Conservation (phyloP, 2,329 filamentous ascomycete species). For the Aspergillus eucalypticola region DNA sequence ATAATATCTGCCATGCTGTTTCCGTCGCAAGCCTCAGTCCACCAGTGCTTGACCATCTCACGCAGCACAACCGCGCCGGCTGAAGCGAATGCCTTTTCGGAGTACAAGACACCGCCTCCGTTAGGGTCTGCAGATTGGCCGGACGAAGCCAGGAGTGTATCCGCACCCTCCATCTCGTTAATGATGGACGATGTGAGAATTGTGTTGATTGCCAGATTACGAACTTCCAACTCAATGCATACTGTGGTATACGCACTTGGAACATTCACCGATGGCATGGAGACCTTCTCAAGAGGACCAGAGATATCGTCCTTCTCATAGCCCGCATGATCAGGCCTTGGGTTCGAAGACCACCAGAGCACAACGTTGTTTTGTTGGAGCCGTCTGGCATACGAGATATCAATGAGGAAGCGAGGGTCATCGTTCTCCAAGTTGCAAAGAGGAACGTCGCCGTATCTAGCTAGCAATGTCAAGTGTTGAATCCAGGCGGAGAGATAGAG, state of each 20-base stretch:
- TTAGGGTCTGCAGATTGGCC: slow-evolving; percentile 61
- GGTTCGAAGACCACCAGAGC: slow-evolving; percentile 90
- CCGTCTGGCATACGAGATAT: slow-evolving; percentile 88
- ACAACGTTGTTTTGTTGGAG: slow-evolving; percentile 90
- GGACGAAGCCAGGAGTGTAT: slow-evolving; percentile 81
- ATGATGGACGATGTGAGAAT: slow-evolving; percentile 94
- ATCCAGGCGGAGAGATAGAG: slow-evolving; percentile 93
- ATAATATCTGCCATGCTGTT: slow-evolving; percentile 96
- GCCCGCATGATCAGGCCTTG: slow-evolving; percentile 90
- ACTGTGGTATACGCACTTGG: slow-evolving; percentile 93
- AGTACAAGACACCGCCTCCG: slow-evolving; percentile 70
- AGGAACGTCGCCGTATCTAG: slow-evolving; percentile 89
- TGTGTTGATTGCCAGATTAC: slow-evolving; percentile 96
- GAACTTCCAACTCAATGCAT: slow-evolving; percentile 90
- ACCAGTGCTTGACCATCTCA: slow-evolving; percentile 99
- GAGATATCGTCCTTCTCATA: slow-evolving; percentile 91
- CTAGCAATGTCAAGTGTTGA: slow-evolving; percentile 79
- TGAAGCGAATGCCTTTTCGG: slow-evolving; percentile 89
- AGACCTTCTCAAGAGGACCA: slow-evolving; percentile 77
- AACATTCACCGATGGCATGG: slow-evolving; percentile 91
- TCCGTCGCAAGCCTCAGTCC: slow-evolving; percentile 86
- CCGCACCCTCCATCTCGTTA: slow-evolving; percentile 90
- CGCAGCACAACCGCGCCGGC: slow-evolving; percentile 86
- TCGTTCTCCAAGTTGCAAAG: slow-evolving; percentile 94
- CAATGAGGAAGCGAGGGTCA: slow-evolving; percentile 91